phyloP scores from a whole-genome alignment of 2,329 filamentous ascomycete species.

The Tolypocladium paradoxum region DNA sequence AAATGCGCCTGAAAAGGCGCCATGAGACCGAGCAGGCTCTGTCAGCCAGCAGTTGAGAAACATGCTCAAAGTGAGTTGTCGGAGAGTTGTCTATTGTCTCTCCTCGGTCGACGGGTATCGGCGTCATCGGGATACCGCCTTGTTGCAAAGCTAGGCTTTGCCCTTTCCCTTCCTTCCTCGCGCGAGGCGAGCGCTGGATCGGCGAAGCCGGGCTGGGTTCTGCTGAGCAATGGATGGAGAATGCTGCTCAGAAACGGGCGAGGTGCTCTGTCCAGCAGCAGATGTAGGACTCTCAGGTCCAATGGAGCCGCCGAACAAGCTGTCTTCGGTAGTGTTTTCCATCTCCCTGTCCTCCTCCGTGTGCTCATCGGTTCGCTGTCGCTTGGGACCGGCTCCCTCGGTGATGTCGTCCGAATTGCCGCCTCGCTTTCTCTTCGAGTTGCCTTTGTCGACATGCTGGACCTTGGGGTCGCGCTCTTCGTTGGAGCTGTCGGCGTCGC shows the following conservation, averaged over 20 bases:
- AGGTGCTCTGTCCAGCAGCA: neutral
- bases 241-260: neutral
- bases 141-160: neutral
- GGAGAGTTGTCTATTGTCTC: neutral
- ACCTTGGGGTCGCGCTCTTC: neutral
- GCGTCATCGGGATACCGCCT: neutral
- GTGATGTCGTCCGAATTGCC: neutral
- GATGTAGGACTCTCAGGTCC: neutral
- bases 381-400: neutral
- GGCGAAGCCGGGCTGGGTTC: neutral
- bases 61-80: neutral
- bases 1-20: neutral
- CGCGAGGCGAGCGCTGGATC: neutral
- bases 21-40: neutral
- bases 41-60: neutral
- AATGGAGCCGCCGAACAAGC: neutral
- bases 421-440: constrained; percentile 1
- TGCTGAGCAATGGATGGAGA: neutral
- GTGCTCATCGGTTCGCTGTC: neutral
- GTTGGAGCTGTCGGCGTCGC: neutral
- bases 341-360: neutral
- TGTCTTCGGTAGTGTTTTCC: neutral
- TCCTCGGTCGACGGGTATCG: neutral
- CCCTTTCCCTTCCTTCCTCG: neutral
- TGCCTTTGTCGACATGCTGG: neutral